Conservation (phyloP, 345 rosid species). For the Brassica incana region DNA sequence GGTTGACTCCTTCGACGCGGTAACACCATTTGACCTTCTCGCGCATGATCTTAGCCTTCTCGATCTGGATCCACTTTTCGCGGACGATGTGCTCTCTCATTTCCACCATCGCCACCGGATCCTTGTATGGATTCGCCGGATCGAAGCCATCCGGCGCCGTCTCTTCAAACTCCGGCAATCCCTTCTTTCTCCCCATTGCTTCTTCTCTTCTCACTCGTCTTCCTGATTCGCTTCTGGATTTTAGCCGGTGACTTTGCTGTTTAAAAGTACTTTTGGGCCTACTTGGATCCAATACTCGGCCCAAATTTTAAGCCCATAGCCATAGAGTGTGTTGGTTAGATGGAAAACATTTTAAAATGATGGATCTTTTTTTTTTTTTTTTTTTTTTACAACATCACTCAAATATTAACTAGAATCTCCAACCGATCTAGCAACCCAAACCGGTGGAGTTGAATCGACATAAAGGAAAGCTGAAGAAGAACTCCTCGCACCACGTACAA, state of each 20-base stretch:
- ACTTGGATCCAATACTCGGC: background rate
- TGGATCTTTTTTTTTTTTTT: too few species aligned
- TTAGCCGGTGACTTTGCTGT: background rate
- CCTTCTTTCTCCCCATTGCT: slow-evolving; percentile 92
- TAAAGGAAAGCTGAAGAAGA: too few species aligned
- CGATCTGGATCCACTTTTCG: slow-evolving; percentile 98
- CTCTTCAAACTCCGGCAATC: slow-evolving; percentile 86
- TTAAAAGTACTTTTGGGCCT: background rate
- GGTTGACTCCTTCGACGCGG: slow-evolving; percentile 96
- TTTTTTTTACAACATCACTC: too few species aligned
- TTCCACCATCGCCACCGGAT: slow-evolving; percentile 97
- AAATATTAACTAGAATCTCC: too few species aligned
- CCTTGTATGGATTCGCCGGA: slow-evolving; percentile 81
- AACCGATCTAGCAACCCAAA: too few species aligned
- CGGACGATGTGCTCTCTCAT: slow-evolving; percentile 95
- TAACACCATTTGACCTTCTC: slow-evolving; percentile 95
- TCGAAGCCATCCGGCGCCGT: slow-evolving; percentile 97
- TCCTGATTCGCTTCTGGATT: slow-evolving; percentile 11
- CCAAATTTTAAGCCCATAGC: background rate
- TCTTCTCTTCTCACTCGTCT: slow-evolving; percentile 8
- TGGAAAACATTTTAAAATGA: background rate
- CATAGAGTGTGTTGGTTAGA: background rate
- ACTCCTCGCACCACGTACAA: too few species aligned
- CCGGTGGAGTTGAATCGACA: too few species aligned
- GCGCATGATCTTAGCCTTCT: slow-evolving; percentile 94